Conservation (phyloP, 306 rosid genomes). For the Cucumis melo region DNA sequence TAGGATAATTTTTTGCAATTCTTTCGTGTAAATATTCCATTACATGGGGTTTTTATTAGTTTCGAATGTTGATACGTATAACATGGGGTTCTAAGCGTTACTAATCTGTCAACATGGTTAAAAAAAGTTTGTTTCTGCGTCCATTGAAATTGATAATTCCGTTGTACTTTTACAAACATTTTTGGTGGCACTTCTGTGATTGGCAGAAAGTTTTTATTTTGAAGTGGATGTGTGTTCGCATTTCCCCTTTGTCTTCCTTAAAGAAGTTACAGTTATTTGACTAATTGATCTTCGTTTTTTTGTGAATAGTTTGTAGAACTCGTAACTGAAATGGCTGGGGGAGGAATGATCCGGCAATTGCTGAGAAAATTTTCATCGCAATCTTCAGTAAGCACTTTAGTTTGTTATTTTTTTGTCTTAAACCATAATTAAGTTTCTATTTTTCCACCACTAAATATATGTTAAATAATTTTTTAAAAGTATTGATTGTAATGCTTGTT, state of each 20-base stretch:
- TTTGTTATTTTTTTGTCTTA: background rate
- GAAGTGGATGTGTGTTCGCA: background rate
- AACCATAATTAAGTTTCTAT: background rate
- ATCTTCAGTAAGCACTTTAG: conserved; percentile 29
- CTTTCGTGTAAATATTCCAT: background rate
- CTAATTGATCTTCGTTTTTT: background rate
- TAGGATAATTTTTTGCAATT: background rate
- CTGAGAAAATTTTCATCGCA: conserved; percentile 58
- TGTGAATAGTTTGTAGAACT: conserved; percentile 16
- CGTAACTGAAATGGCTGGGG: conserved; percentile 67
- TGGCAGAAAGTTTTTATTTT: background rate
- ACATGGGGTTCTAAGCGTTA: background rate
- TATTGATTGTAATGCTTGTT: background rate
- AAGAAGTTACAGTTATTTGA: background rate
- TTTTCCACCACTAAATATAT: background rate
- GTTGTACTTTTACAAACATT: background rate
- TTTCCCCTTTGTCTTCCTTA: background rate
- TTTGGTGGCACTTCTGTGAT: background rate
- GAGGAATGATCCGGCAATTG: conserved; percentile 46
- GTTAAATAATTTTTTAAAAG: background rate
- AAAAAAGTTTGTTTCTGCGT: background rate
- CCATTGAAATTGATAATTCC: background rate
- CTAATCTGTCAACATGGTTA: background rate
- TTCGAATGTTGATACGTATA: background rate
- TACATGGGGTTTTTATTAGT: background rate